Conservation (phyloP, 140 eudicot species). For the Bidens hawaiensis region DNA sequence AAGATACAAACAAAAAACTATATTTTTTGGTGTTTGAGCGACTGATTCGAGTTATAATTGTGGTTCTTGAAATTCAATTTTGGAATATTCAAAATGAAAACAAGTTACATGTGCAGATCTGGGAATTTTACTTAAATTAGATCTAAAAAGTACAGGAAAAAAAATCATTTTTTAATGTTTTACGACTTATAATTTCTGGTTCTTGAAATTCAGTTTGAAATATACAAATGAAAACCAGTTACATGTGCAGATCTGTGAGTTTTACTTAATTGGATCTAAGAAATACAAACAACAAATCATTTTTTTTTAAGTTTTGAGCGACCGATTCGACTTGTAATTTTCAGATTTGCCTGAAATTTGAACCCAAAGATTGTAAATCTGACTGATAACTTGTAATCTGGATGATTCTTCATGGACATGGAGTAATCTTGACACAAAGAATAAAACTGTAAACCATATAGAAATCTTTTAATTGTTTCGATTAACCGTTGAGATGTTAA, state of each 20-base stretch:
- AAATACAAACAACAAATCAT: neutral
- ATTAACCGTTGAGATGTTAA: slow-evolving; percentile 2
- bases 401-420: slow-evolving; percentile 20
- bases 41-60: too few species aligned
- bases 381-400: slow-evolving; percentile 18
- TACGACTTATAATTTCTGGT: too few species aligned
- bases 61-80: too few species aligned
- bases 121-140: too few species aligned
- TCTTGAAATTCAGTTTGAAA: neutral
- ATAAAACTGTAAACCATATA: slow-evolving; percentile 21
- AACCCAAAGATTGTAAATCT: too few species aligned
- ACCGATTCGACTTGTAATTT: neutral
- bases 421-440: slow-evolving; percentile 19
- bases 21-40: too few species aligned
- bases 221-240: neutral
- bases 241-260: neutral
- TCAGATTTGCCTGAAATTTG: slow-evolving; percentile 14
- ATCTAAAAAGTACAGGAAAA: too few species aligned
- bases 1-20: too few species aligned
- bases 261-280: neutral
- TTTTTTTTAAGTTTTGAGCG: neutral
- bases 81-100: too few species aligned
- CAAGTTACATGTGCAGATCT: too few species aligned
- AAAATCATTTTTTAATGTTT: too few species aligned
- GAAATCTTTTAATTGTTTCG: neutral